Evolutionary conservation across 768 basidiomycete genomes (phyloP).

Genomic region (Rhizopogon salebrosus): DNA sequence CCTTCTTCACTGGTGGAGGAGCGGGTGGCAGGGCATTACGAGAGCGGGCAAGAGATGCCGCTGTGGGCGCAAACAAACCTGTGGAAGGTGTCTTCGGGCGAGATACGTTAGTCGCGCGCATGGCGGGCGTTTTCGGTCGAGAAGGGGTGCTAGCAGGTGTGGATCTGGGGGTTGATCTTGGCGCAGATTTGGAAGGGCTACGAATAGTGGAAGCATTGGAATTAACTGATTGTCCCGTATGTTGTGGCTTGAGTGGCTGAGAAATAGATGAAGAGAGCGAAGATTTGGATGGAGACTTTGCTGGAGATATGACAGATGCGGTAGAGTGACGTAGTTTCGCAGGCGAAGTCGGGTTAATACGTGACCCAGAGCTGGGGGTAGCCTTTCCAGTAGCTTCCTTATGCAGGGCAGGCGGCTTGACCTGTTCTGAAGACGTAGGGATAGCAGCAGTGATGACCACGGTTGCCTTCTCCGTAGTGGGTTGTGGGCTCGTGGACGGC

Average conservation of each 20-base stretch:
- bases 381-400: conserved; percentile 13
- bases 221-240: conserved; percentile 36
- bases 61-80: conserved; percentile 77
- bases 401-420: conserved; percentile 17
- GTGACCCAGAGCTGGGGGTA: conserved; percentile 16
- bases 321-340: conserved; percentile 25
- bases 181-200: conserved; percentile 9
- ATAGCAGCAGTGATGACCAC: conserved; percentile 12
- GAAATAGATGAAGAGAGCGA: conserved; percentile 32
- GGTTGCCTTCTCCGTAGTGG: conserved; percentile 19
- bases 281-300: conserved; percentile 23
- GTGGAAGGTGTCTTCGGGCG: conserved; percentile 61
- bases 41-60: conserved; percentile 70
- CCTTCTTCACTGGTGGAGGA: conserved; percentile 49
- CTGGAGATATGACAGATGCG: conserved; percentile 13
- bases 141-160: conserved; percentile 27
- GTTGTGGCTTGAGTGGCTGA: conserved; percentile 32
- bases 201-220: conserved; percentile 28
- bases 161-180: conserved; percentile 17
- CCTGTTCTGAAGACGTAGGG: conserved; percentile 16
- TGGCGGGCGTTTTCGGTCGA: conserved; percentile 32
- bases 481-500: conserved; percentile 24
- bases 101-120: conserved; percentile 12
- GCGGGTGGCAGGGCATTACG: conserved; percentile 46
- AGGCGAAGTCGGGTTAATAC: conserved; percentile 17